A percentile compares a stretch with the other conserved stretches of the same genome.
Evolutionary conservation across 306 rosid species (phyloP).

Genomic region (Trifolium subterraneum): DNA sequence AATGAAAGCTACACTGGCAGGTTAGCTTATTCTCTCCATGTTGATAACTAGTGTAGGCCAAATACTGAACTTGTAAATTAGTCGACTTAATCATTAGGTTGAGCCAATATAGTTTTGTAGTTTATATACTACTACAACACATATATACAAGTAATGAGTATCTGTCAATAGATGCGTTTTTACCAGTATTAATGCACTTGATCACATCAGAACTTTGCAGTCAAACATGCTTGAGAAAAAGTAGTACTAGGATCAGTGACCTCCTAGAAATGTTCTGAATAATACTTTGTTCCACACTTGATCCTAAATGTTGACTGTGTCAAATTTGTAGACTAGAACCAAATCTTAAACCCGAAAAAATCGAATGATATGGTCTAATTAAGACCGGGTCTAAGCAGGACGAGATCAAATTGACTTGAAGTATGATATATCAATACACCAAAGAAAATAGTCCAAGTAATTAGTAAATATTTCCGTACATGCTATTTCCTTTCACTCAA

Average conservation of each 20-base stretch:
- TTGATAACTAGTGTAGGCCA: conserved; percentile 13
- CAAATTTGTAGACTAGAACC: background rate
- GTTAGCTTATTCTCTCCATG: conserved; percentile 41
- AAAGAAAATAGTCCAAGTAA: background rate
- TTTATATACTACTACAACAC: no score
- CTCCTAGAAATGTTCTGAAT: background rate
- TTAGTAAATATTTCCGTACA: background rate
- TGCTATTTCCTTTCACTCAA: background rate
- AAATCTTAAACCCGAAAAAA: background rate
- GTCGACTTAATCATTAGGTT: background rate
- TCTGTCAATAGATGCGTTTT: no score
- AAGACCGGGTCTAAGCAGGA: background rate
- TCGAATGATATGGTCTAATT: background rate
- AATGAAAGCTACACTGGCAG: conserved; percentile 96
- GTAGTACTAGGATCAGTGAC: background rate
- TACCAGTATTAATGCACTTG: background rate
- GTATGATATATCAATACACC: background rate
- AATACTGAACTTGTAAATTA: background rate
- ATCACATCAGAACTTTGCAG: background rate
- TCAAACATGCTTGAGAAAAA: background rate
- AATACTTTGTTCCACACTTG: background rate
- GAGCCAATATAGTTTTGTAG: background rate
- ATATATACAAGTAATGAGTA: no score
- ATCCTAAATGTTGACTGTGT: background rate
- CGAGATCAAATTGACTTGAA: background rate